Evolutionary conservation across 441 rosid genomes (phyloP), one percentile per base, ranked within the genome.

Genomic region (Dalechampia spathulata): DNA sequence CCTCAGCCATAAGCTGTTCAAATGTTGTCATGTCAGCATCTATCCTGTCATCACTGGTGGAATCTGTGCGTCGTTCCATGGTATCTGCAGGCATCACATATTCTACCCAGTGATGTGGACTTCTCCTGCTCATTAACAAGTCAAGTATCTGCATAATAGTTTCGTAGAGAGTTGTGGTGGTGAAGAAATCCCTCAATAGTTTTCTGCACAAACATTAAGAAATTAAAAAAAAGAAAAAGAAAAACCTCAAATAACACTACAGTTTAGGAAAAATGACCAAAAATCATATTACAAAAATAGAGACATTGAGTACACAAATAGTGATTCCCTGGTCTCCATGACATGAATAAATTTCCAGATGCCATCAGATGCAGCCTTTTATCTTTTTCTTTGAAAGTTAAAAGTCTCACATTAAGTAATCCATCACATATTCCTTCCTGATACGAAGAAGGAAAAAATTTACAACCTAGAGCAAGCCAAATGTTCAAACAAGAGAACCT

Each of bases 1-100:
- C 74, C 84, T 90, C 97, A 8, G 52, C 69, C 83, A 89, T 86
- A 52, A 92, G 96, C 62, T 79, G 94, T 63, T 86, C 84, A 71
- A 85, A 89, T 63, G 78, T 83, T 62, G 78, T 61, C 41, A 59
- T 50, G 20, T 67, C 75, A 44, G 78, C 50, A 51, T 42, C 30
- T 57, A 69, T 20, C 3, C 64, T 23, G 15, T 34, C 66, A 28
- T 68, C 75, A 1, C 57, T 71, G 55, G 65, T 42, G 42, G 85
- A 71, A 45, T 67, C 51, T 37, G 49, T 28, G 12, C 68, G 63
- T 59, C 50, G 64, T 52, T 62, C 65, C 62, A 66, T 78, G 43
- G 66, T 34, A 51, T 86, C 90, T 61, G 53, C 80, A n/a, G 89
- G 83, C 85, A 89, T 85, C 71, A 89, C 28, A 63, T 74, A 81